Base-by-base conservation (phyloP, 192 early-diverging fungal genomes). In the Entomortierella parvispora region DNA sequence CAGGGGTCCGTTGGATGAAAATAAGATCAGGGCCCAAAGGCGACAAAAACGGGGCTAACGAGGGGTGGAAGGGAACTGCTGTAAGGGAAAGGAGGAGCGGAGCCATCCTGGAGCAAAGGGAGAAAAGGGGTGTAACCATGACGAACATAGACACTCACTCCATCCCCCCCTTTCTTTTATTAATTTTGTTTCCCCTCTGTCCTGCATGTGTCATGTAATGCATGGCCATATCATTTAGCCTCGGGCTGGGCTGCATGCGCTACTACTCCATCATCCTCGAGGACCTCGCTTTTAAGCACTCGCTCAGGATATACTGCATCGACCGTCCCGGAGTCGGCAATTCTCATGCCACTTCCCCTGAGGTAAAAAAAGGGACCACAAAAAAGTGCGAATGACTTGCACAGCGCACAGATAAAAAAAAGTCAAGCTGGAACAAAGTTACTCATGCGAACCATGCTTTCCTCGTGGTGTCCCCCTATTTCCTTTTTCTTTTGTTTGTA, bases 231-330 rank as follows among this genome's bases (percentile, higher is more conserved):
- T n/a, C 31, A 37, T 47, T 23, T 25, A 67, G 65, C 31, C 52
- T 78, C 14, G 74, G 74, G 23, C 47, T 82, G 33, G 80, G 80
- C 37, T 82, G 80, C 64, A 77, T 82, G 62, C 56, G 80, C 15
- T 82, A 82, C 62, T 82, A 78, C 37, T 78, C 75, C 28, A 64
- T 77, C 49, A 78, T 82, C 37, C 69, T 82, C 28, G 80, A 82
- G 32, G 80, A 82, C 29, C 58, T 82, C 42, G 80, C 80, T 12
- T 78, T 63, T 48, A 82, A 77, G 48, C 75, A 82, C 33, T 60
- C 60, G 25, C 58, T 82, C 40, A 77, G 80, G 64, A 78, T 82
- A 62, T 78, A 78, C 43, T 82, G 80, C 62, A 76, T 77, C 29
- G 80, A 82, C 43, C 71, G 80, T 50, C 80, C 80, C 18, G 80